Base-by-base conservation (phyloP, 345 rosid species). In the Boechera stricta region DNA sequence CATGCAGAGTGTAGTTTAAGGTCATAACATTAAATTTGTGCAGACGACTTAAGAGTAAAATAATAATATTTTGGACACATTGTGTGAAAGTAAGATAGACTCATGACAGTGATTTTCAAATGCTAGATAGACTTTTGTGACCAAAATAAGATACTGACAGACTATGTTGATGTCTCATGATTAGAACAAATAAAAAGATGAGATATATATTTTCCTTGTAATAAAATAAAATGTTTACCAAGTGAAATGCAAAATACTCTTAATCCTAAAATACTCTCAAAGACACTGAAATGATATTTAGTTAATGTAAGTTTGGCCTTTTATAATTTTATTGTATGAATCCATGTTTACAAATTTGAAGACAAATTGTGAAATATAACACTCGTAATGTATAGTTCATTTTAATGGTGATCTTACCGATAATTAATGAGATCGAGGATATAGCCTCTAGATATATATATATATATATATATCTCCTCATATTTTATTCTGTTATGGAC, bases 111-210 rank as follows among this genome's bases (percentile, higher is more conserved):
- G 60, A 70, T 63, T 16, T 69, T 69, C 35, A 69, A 32, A 69
- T 76, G 74, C 39, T 42, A 31, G 7, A 45, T 7, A 64, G 66
- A 70, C 67, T 54, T 77, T 35, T 63, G 44, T 55, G 76, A 64
- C 71, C 71, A 55, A 77, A 70, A 0, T 35, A 77, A 69, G 59
- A 70, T 69, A 55, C n/a, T 67, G 52, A 70, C 52, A 42, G 16
- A 31, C 32, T 56, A 69, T 76, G 16, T 41, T 62, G 75, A 76
- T 76, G 32, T 53, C 36, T 60, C 69, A 52, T 69, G 64, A 44
- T 42, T 5, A 16, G 5, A 45, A 60, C 45, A 26, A 45, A 45
- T 21, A 29, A 65, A 16, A 62, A 36, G n/a, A 24, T 26, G 29
- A 72, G n/a, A 49, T 48, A 36, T 26, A 60, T 33, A 32, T 35